phyloP scores from a whole-genome alignment of 441 rosid species.

The Euphorbia celastroides region DNA sequence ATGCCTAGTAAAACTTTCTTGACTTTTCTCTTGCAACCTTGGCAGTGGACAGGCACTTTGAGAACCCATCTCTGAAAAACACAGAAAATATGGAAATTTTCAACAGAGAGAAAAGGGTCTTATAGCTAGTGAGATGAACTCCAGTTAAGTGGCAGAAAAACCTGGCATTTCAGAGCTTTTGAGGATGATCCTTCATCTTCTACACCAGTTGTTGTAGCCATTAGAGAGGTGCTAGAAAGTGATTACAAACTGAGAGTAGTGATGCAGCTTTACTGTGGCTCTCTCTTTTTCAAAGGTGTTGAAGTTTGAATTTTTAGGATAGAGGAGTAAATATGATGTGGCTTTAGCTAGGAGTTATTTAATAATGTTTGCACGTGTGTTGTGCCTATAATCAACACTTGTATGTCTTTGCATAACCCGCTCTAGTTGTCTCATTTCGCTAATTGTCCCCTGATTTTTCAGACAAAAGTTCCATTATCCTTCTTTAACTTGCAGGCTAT shows the following conservation, averaged over 20 bases:
- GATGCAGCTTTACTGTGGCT: background rate
- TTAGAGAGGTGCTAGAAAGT: background rate
- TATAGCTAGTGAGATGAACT: background rate
- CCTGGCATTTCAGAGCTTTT: slow-evolving; percentile 20
- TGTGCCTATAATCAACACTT: background rate
- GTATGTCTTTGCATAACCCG: background rate
- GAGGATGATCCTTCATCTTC: slow-evolving; percentile 6
- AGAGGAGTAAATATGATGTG: background rate
- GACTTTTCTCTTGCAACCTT: slow-evolving; percentile 70
- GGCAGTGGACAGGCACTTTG: slow-evolving; percentile 60
- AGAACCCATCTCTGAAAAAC: slow-evolving; percentile 53
- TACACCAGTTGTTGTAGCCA: slow-evolving; percentile 17
- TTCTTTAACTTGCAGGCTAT: too few species aligned
- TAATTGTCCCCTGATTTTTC: too few species aligned
- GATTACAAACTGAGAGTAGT: background rate
- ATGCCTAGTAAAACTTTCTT: slow-evolving; percentile 48
- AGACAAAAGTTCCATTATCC: too few species aligned
- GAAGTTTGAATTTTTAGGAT: background rate
- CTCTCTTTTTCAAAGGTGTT: background rate
- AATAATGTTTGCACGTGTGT: background rate
- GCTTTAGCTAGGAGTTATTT: slow-evolving; percentile 6
- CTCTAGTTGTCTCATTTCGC: background rate
- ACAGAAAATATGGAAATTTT: background rate
- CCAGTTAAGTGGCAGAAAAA: background rate
- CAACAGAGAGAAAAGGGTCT: background rate